Evolutionary conservation across 306 rosid species (phyloP).

Genomic region (Morella rubra): DNA sequence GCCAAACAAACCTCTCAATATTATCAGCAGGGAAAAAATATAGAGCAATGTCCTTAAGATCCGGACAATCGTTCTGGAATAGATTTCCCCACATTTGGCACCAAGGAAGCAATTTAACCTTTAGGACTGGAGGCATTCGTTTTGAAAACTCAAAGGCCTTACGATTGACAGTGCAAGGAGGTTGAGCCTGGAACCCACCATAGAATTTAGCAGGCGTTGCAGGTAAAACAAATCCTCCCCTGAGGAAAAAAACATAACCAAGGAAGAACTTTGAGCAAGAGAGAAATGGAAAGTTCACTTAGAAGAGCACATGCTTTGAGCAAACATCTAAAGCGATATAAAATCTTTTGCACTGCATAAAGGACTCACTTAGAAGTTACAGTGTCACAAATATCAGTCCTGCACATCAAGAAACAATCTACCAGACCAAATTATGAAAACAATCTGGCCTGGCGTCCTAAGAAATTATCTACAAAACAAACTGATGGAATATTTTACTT

Average conservation of each 20-base stretch:
- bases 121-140: constrained; percentile 56
- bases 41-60: constrained; percentile 60
- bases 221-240: constrained; percentile 56
- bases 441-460: background rate
- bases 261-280: constrained; percentile 6
- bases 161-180: constrained; percentile 47
- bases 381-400: constrained; percentile 12
- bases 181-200: constrained; percentile 62
- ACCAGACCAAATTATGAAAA: background rate
- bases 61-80: constrained; percentile 45
- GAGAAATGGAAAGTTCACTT: background rate
- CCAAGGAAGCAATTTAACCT: constrained; percentile 40
- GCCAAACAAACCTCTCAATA: constrained; percentile 46
- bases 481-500: background rate
- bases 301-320: constrained; percentile 1
- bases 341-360: background rate
- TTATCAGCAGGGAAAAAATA: constrained; percentile 58
- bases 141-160: constrained; percentile 43
- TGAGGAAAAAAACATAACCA: constrained; percentile 31
- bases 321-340: background rate
- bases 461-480: background rate
- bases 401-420: background rate
- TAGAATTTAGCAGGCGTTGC: constrained; percentile 22
- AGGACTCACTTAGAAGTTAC: background rate
- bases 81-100: constrained; percentile 40